Conservation (phyloP, 1,284 basidiomycete genomes). For the Papiliotrema terrestris region DNA sequence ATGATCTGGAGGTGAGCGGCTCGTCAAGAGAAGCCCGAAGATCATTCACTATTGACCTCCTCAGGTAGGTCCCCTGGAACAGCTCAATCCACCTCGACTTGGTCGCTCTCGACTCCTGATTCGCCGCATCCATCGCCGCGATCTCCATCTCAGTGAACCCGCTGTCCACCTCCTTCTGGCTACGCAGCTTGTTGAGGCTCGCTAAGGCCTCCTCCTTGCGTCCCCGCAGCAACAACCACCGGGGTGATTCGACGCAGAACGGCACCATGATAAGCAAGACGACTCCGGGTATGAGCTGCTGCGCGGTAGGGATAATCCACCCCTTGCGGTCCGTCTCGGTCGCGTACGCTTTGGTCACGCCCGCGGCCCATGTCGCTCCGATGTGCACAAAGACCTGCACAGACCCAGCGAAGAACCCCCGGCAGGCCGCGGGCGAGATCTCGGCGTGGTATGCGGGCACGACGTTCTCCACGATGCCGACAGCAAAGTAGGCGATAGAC, state of each 20-base stretch:
- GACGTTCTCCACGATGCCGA: constrained; percentile 24
- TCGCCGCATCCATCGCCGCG: background rate
- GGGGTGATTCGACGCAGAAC: constrained; percentile 46
- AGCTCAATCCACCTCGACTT: constrained; percentile 17
- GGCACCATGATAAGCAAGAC: background rate
- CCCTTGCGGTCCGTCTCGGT: background rate
- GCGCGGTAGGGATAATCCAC: background rate
- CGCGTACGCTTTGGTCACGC: constrained; percentile 2
- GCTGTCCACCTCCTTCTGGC: background rate
- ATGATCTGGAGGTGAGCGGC: background rate
- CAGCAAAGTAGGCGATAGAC: constrained; percentile 19
- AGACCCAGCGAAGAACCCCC: constrained; percentile 16
- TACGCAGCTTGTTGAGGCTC: constrained; percentile 4
- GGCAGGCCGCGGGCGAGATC: constrained; percentile 11
- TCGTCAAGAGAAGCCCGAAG: no score
- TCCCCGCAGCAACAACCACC: constrained; percentile 46
- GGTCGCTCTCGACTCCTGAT: background rate
- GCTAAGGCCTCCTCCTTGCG: constrained; percentile 38
- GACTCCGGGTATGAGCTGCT: background rate
- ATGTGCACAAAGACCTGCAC: constrained; percentile 3
- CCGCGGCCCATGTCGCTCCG: constrained; percentile 1
- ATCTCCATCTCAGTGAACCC: background rate
- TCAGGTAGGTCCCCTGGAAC: constrained; percentile 15
- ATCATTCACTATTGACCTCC: constrained; percentile 2
- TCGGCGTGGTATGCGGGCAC: constrained; percentile 21